These are phyloP conservation scores for Termitomyces sp. DNA, from an alignment of 768 basidiomycete genomes.

Conservation along the genomic window DNA sequence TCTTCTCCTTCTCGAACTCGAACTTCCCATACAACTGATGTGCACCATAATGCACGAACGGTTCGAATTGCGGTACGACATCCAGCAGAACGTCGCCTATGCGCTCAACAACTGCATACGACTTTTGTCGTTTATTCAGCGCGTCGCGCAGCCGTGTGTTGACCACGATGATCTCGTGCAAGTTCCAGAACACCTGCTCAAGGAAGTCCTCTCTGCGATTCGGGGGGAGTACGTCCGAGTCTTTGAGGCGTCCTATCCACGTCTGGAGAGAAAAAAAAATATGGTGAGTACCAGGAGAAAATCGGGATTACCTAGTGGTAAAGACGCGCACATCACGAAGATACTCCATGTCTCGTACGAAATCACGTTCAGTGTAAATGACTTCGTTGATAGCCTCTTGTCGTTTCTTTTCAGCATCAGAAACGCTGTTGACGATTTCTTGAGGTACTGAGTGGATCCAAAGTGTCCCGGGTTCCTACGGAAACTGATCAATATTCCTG, in stretches of 20 bases:
- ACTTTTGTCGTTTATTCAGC: slow-evolving; percentile 92
- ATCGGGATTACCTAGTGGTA: not conserved
- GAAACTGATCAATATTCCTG: slow-evolving; percentile 3
- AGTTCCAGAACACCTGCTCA: slow-evolving; percentile 97
- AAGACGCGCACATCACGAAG: slow-evolving; percentile 75
- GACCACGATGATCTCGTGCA: slow-evolving; percentile 88
- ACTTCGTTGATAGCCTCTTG: slow-evolving; percentile 99
- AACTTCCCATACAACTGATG: slow-evolving; percentile 98
- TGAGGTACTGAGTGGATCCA: slow-evolving; percentile 97
- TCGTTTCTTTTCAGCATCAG: slow-evolving; percentile 89
- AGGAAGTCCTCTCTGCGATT: slow-evolving; percentile 81
- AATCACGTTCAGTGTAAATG: slow-evolving; percentile 91
- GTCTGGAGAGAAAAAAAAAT: slow-evolving; percentile 45
- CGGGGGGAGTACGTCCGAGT: slow-evolving; percentile 70
- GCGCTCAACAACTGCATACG: slow-evolving; percentile 86
- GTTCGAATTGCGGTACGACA: slow-evolving; percentile 79
- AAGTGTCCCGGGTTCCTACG: slow-evolving; percentile 60
- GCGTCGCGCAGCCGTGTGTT: slow-evolving; percentile 91
- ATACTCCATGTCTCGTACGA: slow-evolving; percentile 97
- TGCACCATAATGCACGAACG: slow-evolving; percentile 93
- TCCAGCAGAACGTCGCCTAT: slow-evolving; percentile 93
- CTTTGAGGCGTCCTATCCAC: slow-evolving; percentile 87
- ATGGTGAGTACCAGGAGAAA: slow-evolving; percentile 5
- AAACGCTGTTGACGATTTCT: slow-evolving; percentile 90
- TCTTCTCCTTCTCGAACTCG: slow-evolving; percentile 99